Evolutionary conservation across 2,329 filamentous ascomycete species (phyloP).

Genomic region (Cladosporium oxysporum): DNA sequence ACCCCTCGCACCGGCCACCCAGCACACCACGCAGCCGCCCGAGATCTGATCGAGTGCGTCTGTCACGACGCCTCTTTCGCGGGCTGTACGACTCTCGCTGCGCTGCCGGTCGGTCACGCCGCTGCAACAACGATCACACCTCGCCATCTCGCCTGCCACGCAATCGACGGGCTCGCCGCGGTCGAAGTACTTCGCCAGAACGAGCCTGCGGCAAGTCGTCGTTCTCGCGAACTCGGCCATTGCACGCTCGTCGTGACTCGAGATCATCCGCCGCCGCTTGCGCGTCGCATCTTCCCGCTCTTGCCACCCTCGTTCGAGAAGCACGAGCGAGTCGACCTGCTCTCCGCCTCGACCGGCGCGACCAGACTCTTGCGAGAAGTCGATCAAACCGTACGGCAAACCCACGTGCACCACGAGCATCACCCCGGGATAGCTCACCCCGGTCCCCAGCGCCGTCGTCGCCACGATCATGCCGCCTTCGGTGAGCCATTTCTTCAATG

Average conservation of each 20-base stretch:
- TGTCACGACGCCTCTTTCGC: constrained; percentile 5
- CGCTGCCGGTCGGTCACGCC: not conserved
- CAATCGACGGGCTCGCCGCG: not conserved
- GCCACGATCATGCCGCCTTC: constrained; percentile 26
- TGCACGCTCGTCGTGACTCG: not conserved
- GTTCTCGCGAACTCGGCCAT: constrained; percentile 12
- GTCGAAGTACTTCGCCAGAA: constrained; percentile 14
- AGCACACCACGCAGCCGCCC: not conserved
- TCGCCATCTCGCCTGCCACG: not conserved
- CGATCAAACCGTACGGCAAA: constrained; percentile 23
- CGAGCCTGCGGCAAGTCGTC: not conserved
- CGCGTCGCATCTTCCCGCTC: constrained; percentile 1
- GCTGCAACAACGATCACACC: constrained; percentile 14
- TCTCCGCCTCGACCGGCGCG: constrained; percentile 22
- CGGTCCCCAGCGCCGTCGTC: constrained; percentile 27
- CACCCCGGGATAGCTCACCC: too few relatives aligned
- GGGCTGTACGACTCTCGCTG: not conserved
- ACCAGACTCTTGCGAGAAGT: constrained; percentile 25
- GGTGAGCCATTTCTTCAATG: constrained; percentile 19
- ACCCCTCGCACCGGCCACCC: too few relatives aligned
- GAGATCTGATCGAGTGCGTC: constrained; percentile 18
- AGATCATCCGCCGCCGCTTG: not conserved
- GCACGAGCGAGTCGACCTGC: constrained; percentile 21
- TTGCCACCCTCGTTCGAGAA: constrained; percentile 4
- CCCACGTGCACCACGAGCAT: constrained; percentile 22